phyloP scores from a whole-genome alignment of 805 yeast species.

The Brettanomyces nanus region DNA sequence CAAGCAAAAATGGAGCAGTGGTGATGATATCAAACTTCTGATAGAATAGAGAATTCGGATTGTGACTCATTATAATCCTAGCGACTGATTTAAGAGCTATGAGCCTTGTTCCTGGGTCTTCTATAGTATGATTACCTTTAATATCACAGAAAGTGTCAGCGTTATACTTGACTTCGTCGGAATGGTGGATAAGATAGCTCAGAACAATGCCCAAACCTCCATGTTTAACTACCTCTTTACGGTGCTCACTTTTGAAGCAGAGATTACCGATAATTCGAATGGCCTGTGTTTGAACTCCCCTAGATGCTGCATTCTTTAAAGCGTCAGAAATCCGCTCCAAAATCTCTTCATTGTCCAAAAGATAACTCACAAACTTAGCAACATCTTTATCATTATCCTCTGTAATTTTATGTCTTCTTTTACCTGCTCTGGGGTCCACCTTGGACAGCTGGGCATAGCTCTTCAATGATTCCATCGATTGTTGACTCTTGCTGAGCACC shows the following conservation, averaged over 20 bases:
- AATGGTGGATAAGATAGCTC: conserved; percentile 29
- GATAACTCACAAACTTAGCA: conserved; percentile 21
- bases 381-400: conserved; percentile 23
- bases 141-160: conserved; percentile 16
- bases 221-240: conserved; percentile 35
- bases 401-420: conserved; percentile 18
- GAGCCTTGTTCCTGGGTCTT: conserved; percentile 19
- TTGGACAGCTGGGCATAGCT: conserved; percentile 23
- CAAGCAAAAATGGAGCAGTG: conserved; percentile 40
- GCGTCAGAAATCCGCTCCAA: conserved; percentile 6
- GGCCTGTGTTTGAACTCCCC: conserved; percentile 21
- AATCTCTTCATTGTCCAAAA: conserved; percentile 10
- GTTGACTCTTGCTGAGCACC: conserved; percentile 22
- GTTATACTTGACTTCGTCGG: conserved; percentile 18
- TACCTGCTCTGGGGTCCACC: conserved; percentile 21
- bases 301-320: conserved; percentile 8
- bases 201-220: conserved; percentile 35
- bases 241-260: conserved; percentile 18
- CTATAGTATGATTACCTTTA: conserved; percentile 12
- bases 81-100: conserved; percentile 36
- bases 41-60: conserved; percentile 34
- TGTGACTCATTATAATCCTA: conserved; percentile 31
- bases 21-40: conserved; percentile 32
- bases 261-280: conserved; percentile 30
- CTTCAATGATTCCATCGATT: conserved; percentile 30